These are phyloP conservation scores for Naematelia encephala DNA, from an alignment of 768 basidiomycete species.

Conservation along the genomic window DNA sequence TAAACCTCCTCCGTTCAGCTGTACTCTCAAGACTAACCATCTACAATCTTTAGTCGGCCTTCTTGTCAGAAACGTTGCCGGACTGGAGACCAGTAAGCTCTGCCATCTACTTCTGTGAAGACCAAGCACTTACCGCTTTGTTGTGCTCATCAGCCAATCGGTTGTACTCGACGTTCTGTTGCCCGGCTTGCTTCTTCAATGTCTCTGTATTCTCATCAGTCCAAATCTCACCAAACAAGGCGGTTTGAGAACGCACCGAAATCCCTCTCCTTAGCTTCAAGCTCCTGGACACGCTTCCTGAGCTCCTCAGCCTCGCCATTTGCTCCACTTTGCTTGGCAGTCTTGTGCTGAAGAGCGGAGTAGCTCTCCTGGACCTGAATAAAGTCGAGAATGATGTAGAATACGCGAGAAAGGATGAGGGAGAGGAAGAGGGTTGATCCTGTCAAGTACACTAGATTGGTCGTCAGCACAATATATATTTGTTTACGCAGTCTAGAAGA, in stretches of 20 bases:
- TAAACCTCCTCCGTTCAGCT: background rate
- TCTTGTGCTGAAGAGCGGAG: conserved; percentile 65
- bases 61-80: conserved; percentile 63
- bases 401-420: conserved; percentile 85
- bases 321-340: conserved; percentile 36
- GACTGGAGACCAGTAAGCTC: conserved; percentile 49
- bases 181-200: conserved; percentile 74
- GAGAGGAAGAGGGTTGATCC: conserved; percentile 81
- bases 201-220: conserved; percentile 57
- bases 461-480: conserved; percentile 1
- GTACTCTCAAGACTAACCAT: background rate
- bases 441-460: conserved; percentile 66
- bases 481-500: background rate
- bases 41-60: conserved; percentile 56
- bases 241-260: conserved; percentile 58
- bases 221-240: background rate
- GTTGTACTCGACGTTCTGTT: conserved; percentile 77
- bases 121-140: conserved; percentile 52
- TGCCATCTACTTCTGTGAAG: background rate
- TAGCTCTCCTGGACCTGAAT: conserved; percentile 86
- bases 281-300: conserved; percentile 61
- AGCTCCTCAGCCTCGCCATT: conserved; percentile 52
- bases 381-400: conserved; percentile 86
- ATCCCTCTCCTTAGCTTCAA: conserved; percentile 69
- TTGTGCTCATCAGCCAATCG: conserved; percentile 75